A percentile compares a stretch with the other conserved stretches of the same genome.
These are phyloP conservation scores for Penicillium glabrum DNA, from an alignment of 2,329 filamentous ascomycete species.

Conservation along the genomic window DNA sequence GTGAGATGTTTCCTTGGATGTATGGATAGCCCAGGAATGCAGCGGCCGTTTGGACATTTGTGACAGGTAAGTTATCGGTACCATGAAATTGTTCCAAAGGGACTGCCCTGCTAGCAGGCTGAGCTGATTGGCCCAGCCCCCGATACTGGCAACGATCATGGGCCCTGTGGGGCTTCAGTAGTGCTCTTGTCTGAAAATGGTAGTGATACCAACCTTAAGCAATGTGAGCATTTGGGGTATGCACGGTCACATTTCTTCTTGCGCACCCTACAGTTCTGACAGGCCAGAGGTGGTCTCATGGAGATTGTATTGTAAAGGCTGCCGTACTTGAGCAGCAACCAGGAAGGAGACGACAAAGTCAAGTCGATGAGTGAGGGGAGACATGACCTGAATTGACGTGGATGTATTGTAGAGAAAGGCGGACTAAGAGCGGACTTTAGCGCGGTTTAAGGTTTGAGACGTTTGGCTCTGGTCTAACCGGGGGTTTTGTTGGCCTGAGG, in stretches of 20 bases:
- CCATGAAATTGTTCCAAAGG: not conserved
- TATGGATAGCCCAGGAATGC: slow-evolving; percentile 9
- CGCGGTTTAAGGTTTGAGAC: not conserved
- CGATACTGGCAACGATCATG: slow-evolving; percentile 8
- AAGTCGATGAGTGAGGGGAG: not conserved
- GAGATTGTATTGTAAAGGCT: not conserved
- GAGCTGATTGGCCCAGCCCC: not conserved
- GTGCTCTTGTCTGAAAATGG: not conserved
- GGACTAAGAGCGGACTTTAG: not conserved
- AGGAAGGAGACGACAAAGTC: not conserved
- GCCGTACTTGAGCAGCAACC: not conserved
- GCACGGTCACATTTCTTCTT: slow-evolving; percentile 19
- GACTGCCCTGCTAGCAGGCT: not conserved
- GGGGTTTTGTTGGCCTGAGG: no score
- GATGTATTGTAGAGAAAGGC: not conserved
- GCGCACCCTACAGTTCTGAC: slow-evolving; percentile 13
- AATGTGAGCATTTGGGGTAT: slow-evolving; percentile 16
- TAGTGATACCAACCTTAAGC: slow-evolving; percentile 4
- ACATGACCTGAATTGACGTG: not conserved
- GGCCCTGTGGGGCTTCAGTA: not conserved
- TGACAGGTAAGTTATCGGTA: not conserved
- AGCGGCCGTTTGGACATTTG: slow-evolving; percentile 2
- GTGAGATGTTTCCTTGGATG: not conserved
- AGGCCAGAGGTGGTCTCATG: slow-evolving; percentile 17
- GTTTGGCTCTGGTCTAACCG: no score